Evolutionary conservation across 2,329 filamentous ascomycete genomes (phyloP), one percentile per base, ranked within the genome.

Genomic region (Phaeophleospora eucalypticola): DNA sequence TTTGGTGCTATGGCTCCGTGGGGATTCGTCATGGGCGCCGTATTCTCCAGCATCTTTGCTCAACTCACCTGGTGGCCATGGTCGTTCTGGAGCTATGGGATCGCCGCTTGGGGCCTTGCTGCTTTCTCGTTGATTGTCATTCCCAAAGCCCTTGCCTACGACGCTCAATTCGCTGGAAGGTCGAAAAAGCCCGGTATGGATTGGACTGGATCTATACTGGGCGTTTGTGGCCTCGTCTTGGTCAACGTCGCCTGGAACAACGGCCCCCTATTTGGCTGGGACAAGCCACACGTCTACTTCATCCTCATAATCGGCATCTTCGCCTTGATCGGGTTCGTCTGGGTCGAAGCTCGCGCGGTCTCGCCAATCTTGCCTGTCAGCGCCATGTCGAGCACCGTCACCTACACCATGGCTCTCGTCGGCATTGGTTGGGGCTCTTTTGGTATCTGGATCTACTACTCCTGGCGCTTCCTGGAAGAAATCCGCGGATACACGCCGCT

Each of bases 1-100:
- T 70, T 69, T 36, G 66, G 65, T 16, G 64, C 64, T 3, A 59
- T 59, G 46, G 67, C 65, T 6, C 67, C 67, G 2, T 56, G 57
- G 45, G 67, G 66, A 1, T 66, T 64, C 32, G 60, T 68, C 20
- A 51, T 65, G 36, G 67, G 67, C 29, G 62, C 62, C 1, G 42
- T 61, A 2, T 67, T 61, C 20, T 63, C 61, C 21, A 59, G 59
- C 40, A 52, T 68, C 6, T 68, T 69, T 41, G 61, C 60, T 7
- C 36, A 54, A 19, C 43, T 63, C 7, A 49, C 58, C 0, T 69
- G 64, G 60, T 67, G 64, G 64, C 57, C 58, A 6, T 67, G 64
- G 64, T 45, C 57, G 1, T 65, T 63, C 53, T 67, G 59, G 58
- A 56, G 53, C 20, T 57, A 60, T 34, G 61, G 56, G 1, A 53